Conservation (phyloP, 1,139 yeast genomes). For the Yamadazyma sp. region DNA sequence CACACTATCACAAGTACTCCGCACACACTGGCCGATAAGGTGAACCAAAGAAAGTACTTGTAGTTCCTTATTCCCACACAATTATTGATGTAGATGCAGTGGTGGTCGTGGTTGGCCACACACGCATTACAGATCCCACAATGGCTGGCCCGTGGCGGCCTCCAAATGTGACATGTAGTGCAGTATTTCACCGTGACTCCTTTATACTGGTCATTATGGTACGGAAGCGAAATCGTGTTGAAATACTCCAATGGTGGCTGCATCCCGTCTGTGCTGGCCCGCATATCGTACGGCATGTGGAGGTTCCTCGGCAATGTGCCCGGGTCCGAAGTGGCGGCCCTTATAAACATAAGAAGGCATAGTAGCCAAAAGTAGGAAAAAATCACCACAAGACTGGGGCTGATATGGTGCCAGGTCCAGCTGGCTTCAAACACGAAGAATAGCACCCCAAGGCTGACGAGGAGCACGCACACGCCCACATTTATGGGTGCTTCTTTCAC, state of each 20-base stretch:
- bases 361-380: constrained; percentile 60
- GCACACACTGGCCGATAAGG: constrained; percentile 22
- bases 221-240: constrained; percentile 57
- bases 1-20: constrained; percentile 23
- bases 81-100: constrained; percentile 39
- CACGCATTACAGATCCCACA: constrained; percentile 47
- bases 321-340: constrained; percentile 64
- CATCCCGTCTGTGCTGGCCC: not conserved
- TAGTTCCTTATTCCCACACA: constrained; percentile 40
- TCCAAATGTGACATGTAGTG: constrained; percentile 48
- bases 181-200: constrained; percentile 48
- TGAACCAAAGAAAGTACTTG: constrained; percentile 43
- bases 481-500: constrained; percentile 37
- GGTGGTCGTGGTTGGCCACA: constrained; percentile 44
- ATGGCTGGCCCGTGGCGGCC: constrained; percentile 46
- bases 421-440: constrained; percentile 43
- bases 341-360: constrained; percentile 46
- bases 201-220: constrained; percentile 18
- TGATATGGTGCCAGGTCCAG: constrained; percentile 58
- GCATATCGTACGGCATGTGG: constrained; percentile 43
- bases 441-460: constrained; percentile 52
- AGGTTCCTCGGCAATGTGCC: constrained; percentile 71
- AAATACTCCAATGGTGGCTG: constrained; percentile 63
- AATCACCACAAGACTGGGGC: constrained; percentile 58
- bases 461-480: constrained; percentile 29